phyloP scores from a whole-genome alignment of 176 grass and related monocot species.

The Triticum aestivum region IWGSC_CS_RefSeq_v2.1 NC_057811.1:346935139-346935638 shows the following conservation, averaged over 20 bases:
- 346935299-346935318: conserved; percentile 1
- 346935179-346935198: not conserved
- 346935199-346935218: conserved; percentile 13
- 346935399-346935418: conserved; percentile 12
- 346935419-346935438: not conserved
- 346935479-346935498: conserved; percentile 44
- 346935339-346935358: not conserved
- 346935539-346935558: conserved; percentile 36
- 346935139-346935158: conserved; percentile 10
- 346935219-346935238: conserved; percentile 13
- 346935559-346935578: conserved; percentile 38
- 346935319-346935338: not conserved
- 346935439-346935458: conserved; percentile 22
- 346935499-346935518: conserved; percentile 34
- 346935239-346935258: not conserved
- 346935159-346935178: not conserved
- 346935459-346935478: conserved; percentile 32
- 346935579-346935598: not conserved
- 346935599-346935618: not conserved
- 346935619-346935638: conserved; percentile 12
- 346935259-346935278: not conserved
- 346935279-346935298: not conserved
- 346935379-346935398: conserved; percentile 11
- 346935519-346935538: conserved; percentile 43
- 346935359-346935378: not conserved